These are phyloP conservation scores for Dendrobium huoshanense DNA, from an alignment of 106 monocot species.

Conservation along the genomic window DNA sequence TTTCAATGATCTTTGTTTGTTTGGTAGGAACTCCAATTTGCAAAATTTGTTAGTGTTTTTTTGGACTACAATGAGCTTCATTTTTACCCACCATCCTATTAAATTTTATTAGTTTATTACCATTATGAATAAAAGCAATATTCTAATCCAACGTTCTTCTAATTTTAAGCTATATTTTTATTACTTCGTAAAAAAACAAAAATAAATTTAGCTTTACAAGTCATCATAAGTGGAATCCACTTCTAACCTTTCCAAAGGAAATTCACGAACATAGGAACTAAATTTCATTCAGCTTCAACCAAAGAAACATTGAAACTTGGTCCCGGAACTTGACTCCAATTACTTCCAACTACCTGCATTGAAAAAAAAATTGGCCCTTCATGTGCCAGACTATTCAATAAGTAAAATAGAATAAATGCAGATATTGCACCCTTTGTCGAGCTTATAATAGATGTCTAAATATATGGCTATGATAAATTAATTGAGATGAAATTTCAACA, in stretches of 20 bases:
- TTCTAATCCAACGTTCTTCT: neutral
- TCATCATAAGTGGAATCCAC: neutral
- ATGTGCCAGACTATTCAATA: neutral
- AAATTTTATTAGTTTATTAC: neutral
- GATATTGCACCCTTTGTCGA: neutral
- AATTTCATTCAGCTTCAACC: neutral
- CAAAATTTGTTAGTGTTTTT: neutral
- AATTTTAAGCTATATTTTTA: neutral
- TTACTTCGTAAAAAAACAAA: neutral
- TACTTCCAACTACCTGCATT: neutral
- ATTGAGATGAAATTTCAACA: neutral
- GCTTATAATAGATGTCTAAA: neutral
- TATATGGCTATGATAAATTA: neutral
- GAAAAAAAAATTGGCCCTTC: neutral
- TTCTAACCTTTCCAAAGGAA: neutral
- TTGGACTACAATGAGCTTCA: neutral
- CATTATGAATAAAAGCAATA: neutral
- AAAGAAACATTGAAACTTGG: neutral
- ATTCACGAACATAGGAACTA: neutral
- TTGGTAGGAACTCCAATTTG: neutral
- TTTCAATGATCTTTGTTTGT: neutral
- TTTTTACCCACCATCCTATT: neutral
- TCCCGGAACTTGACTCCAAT: neutral
- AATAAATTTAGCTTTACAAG: neutral
- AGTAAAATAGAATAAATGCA: neutral